Base-by-base conservation (phyloP, 2,329 filamentous ascomycete genomes). In the Exutisphaerella laricina region DNA sequence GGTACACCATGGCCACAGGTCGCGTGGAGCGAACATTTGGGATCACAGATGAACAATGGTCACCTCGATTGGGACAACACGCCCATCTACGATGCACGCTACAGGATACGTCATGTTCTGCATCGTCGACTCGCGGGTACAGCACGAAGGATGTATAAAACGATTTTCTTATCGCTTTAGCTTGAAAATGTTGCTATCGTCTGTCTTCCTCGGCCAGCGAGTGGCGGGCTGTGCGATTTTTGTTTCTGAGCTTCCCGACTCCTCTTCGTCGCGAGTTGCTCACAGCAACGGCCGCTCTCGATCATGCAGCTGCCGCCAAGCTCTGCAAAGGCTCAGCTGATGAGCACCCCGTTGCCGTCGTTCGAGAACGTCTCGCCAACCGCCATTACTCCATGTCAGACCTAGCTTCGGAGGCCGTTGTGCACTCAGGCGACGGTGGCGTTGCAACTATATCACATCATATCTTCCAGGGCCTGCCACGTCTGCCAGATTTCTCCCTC, bases 321-420 rank as follows among this genome's bases (percentile, higher is more conserved):
- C 17, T 12, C 17, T n/a, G 26, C n/a, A 28, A 20, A 17, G 20
- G 38, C 38, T 40, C 17, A 40, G 38, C 38, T 40, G 38, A 40
- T n/a, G n/a, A n/a, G n/a, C n/a, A n/a, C n/a, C n/a, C n/a, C n/a
- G n/a, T n/a, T n/a, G n/a, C n/a, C n/a, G 20, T 23, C 33, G 8
- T 13, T 35, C 18, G 18, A 22, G 33, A 35, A 22, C 16, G 5
- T 20, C 3, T 23, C 17, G 36, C 23, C 23, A 17, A 6, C 36
- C 26, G 18, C 17, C 17, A 14, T 22, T 40, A 20, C 18, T 18
- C 28, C 14, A 20, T 16, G 21, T 14, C 13, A 40, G 17, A 22
- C 38, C 23, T 25, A 31, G 37, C 32, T 21, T 17, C 23, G 18
- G 14, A 21, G 26, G 23, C 28, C 38, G 38, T 21, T 5, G 10